A percentile compares a stretch with the other conserved stretches of the same genome.
phyloP scores from a whole-genome alignment of 73 alveolate species.

The Halteria grandinella region DNA sequence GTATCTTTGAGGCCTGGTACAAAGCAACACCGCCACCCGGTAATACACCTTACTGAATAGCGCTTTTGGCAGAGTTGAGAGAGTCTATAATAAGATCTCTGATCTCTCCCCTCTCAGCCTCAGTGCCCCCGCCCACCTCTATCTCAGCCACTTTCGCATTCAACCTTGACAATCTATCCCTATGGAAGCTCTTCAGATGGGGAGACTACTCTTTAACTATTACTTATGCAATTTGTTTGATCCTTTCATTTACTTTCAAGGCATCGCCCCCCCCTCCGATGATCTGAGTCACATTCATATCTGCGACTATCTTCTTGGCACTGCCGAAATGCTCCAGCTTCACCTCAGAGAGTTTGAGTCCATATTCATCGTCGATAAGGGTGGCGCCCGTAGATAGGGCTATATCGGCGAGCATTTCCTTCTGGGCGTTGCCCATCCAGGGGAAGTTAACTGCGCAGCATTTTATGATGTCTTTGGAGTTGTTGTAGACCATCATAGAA shows the following conservation, averaged over 20 bases:
- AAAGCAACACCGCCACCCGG: constrained; percentile 94
- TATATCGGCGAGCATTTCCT: constrained; percentile 77
- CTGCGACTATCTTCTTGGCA: constrained; percentile 52
- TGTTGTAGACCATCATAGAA: constrained; percentile 74
- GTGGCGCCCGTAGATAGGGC: constrained; percentile 77
- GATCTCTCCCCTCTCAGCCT: constrained; percentile 78
- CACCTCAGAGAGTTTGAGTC: constrained; percentile 26
- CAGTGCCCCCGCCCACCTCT: constrained; percentile 85
- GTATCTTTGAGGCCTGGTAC: constrained; percentile 73
- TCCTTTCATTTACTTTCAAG: constrained; percentile 67
- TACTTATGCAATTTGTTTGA: constrained; percentile 19
- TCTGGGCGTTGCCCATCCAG: constrained; percentile 76
- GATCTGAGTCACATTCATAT: constrained; percentile 71
- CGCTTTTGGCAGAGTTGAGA: constrained; percentile 85
- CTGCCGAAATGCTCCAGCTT: constrained; percentile 69
- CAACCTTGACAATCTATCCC: constrained; percentile 82
- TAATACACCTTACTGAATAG: constrained; percentile 78
- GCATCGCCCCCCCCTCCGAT: constrained; percentile 73
- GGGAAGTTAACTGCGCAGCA: constrained; percentile 88
- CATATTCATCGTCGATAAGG: constrained; percentile 60
- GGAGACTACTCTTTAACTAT: constrained; percentile 59
- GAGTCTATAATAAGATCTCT: constrained; percentile 90
- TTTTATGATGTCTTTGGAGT: constrained; percentile 66
- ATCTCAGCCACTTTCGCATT: constrained; percentile 77
- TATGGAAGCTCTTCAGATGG: constrained; percentile 46